phyloP scores from a whole-genome alignment of 768 basidiomycete genomes.

The Hysterangium stoloniferum region DNA sequence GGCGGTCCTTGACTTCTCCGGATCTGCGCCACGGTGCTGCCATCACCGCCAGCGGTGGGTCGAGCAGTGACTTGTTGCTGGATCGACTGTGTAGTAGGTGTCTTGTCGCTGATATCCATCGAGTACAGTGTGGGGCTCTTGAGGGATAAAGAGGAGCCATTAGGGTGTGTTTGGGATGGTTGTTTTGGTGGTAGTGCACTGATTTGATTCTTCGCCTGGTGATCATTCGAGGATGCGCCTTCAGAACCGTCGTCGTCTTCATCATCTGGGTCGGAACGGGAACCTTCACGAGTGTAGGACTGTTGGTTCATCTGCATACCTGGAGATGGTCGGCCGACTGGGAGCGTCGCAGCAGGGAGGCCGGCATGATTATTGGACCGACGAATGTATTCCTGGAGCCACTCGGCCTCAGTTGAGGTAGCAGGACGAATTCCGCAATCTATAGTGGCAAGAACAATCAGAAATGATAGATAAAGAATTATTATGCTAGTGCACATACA shows the following conservation, averaged over 20 bases:
- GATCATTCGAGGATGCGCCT: constrained; percentile 47
- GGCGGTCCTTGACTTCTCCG: constrained; percentile 46
- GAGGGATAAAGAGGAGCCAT: constrained; percentile 60
- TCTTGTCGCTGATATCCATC: constrained; percentile 75
- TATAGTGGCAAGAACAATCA: constrained; percentile 29
- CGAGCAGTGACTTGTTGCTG: constrained; percentile 67
- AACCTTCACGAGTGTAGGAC: constrained; percentile 60
- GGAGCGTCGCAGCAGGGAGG: constrained; percentile 11
- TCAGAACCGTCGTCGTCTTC: constrained; percentile 86
- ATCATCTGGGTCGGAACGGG: constrained; percentile 61
- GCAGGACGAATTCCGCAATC: constrained; percentile 91
- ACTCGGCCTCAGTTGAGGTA: constrained; percentile 86
- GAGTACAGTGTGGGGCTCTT: constrained; percentile 48
- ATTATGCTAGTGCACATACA: constrained; percentile 44
- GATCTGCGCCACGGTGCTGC: constrained; percentile 66
- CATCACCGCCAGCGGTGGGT: constrained; percentile 26
- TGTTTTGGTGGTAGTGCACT: not conserved
- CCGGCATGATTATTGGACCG: constrained; percentile 84
- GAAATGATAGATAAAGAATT: constrained; percentile 23
- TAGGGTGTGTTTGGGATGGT: not conserved
- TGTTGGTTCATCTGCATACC: constrained; percentile 33
- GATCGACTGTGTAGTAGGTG: constrained; percentile 71
- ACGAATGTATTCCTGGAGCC: constrained; percentile 86
- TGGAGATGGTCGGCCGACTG: constrained; percentile 12
- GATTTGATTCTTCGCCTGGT: constrained; percentile 41